Percentiles rank a stretch among this genome's conserved stretches.
phyloP scores from a whole-genome alignment of 2,329 filamentous ascomycete species.

The Fusarium domesticum region DNA sequence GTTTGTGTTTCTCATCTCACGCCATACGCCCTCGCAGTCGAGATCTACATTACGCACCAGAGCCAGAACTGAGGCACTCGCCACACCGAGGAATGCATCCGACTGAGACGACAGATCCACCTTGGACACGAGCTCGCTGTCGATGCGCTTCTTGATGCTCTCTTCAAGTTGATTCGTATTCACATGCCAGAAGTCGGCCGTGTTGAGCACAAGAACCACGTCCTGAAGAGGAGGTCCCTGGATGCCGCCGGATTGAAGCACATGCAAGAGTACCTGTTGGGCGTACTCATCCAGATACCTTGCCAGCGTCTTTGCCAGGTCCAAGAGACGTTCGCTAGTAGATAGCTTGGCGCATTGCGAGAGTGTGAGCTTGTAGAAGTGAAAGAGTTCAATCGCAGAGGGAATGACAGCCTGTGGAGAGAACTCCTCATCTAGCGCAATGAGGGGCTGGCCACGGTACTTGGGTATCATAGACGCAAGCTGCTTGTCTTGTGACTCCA shows the following conservation, averaged over 20 bases:
- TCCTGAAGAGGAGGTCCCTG: conserved; percentile 64
- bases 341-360: conserved; percentile 96
- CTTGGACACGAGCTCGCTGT: conserved; percentile 67
- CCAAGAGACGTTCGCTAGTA: conserved; percentile 80
- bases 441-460: conserved; percentile 78
- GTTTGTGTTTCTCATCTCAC: conserved; percentile 94
- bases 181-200: conserved; percentile 93
- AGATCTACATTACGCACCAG: conserved; percentile 81
- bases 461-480: conserved; percentile 79
- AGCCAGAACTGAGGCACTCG: conserved; percentile 78
- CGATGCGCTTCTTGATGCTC: conserved; percentile 87
- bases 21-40: conserved; percentile 82
- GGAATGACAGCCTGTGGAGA: conserved; percentile 83
- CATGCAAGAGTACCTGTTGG: conserved; percentile 81
- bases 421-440: conserved; percentile 86
- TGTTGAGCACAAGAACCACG: conserved; percentile 84
- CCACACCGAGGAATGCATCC: conserved; percentile 92
- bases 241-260: conserved; percentile 56
- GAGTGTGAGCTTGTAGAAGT: conserved; percentile 90
- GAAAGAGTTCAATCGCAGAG: conserved; percentile 94
- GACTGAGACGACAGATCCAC: conserved; percentile 92
- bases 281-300: conserved; percentile 96
- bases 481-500: conserved; percentile 91
- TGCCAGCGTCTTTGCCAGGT: conserved; percentile 79
- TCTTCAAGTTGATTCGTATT: conserved; percentile 93